phyloP scores from a whole-genome alignment of 2,329 filamentous ascomycete genomes.

The Penicillium hordei region DNA sequence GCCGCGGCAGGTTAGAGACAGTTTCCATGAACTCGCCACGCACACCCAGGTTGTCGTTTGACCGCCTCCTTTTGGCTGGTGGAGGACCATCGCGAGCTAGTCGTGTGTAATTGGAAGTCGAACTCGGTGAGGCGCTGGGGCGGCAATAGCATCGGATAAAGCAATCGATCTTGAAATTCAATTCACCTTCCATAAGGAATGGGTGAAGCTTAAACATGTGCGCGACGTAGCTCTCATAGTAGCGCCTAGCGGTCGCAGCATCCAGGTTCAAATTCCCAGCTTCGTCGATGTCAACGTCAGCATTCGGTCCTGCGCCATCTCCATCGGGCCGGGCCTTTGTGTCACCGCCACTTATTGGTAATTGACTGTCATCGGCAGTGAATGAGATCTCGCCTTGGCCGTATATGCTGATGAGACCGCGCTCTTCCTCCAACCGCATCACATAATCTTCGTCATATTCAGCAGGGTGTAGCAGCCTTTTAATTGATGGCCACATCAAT shows the following conservation, averaged over 20 bases:
- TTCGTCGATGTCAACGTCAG: constrained; percentile 52
- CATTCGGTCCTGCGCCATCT: constrained; percentile 23
- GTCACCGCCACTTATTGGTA: constrained; percentile 30
- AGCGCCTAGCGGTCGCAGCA: constrained; percentile 48
- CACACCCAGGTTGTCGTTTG: constrained; percentile 30
- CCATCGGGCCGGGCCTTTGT: constrained; percentile 9
- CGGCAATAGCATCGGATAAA: constrained; percentile 53
- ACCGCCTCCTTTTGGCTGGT: constrained; percentile 41
- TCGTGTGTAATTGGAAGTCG: neutral
- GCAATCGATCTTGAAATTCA: constrained; percentile 53
- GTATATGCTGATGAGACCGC: constrained; percentile 72
- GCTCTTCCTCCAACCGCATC: constrained; percentile 69
- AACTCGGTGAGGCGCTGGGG: constrained; percentile 15
- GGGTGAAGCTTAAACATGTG: constrained; percentile 66
- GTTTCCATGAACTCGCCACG: constrained; percentile 24
- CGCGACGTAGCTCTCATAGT: constrained; percentile 57
- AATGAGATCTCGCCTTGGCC: constrained; percentile 75
- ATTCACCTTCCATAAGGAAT: constrained; percentile 56
- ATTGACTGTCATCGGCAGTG: constrained; percentile 50
- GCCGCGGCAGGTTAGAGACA: constrained; percentile 7
- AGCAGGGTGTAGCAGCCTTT: constrained; percentile 58
- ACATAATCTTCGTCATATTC: constrained; percentile 69
- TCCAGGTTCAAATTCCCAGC: constrained; percentile 56
- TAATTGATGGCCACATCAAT: constrained; percentile 69
- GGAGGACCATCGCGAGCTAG: constrained; percentile 28